These are phyloP conservation scores for Leishmania aethiopica DNA, from an alignment of 208 protist species.

Conservation along the genomic window DNA sequence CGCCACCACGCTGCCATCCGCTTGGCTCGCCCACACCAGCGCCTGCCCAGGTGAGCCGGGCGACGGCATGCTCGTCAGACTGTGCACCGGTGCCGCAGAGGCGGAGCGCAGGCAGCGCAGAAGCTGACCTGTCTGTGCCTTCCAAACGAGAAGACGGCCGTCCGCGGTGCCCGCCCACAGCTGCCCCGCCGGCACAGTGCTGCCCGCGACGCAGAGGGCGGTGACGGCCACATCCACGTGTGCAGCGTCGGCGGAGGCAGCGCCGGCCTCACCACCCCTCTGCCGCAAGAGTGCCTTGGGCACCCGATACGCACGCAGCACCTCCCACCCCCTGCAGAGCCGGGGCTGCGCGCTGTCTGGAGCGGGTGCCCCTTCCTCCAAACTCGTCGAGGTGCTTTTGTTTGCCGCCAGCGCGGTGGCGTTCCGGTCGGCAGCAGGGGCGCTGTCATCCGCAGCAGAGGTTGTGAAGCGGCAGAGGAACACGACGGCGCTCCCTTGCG, in stretches of 20 bases:
- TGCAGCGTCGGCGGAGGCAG: background rate
- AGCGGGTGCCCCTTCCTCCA: background rate
- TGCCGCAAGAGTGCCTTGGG: constrained; percentile 1
- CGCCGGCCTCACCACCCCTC: background rate
- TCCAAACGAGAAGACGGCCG: constrained; percentile 46
- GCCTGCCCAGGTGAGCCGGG: background rate
- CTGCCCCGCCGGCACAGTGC: background rate
- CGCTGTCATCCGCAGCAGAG: background rate
- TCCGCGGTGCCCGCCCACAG: constrained; percentile 47
- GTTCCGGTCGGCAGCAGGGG: background rate
- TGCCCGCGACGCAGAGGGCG: constrained; percentile 19
- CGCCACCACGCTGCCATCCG: constrained; percentile 46
- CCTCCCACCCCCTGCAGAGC: constrained; percentile 15
- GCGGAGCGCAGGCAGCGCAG: constrained; percentile 34
- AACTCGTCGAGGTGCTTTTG: background rate
- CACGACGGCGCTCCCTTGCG: background rate
- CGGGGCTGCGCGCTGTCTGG: background rate
- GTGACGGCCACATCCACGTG: constrained; percentile 10
- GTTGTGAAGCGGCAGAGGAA: background rate
- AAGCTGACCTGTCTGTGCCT: constrained; percentile 24
- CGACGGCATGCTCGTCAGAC: constrained; percentile 5
- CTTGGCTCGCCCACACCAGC: constrained; percentile 47
- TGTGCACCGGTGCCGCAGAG: constrained; percentile 30
- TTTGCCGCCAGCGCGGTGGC: background rate
- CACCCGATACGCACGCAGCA: constrained; percentile 19